Base-by-base conservation (phyloP, 768 basidiomycete species). In the Lactifluus hygrophoroides region DNA sequence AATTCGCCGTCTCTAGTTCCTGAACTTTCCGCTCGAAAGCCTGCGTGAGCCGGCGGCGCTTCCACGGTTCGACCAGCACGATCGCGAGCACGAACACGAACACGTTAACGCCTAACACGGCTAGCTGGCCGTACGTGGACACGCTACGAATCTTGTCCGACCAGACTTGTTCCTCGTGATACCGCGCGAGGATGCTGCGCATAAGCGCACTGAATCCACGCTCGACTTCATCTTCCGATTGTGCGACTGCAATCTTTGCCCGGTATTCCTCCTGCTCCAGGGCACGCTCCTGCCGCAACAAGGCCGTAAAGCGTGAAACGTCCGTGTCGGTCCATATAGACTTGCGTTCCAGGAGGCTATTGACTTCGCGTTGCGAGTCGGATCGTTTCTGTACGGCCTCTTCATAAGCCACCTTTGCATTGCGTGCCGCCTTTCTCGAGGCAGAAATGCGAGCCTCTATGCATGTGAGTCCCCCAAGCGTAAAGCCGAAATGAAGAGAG, bases 131-230 rank as follows among this genome's bases (percentile, higher is more conserved):
- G 69, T 97, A 97, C 5, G 96, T 97, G 61, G 90, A 93, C 27
- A 88, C 87, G 65, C 90, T 92, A 35, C 96, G 84, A 59, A 99
- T 96, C 74, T 99, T 99, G 76, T 99, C 95, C 53, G 90, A 93
- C 96, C 96, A 99, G 2, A 97, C 84, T 70, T 99, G 96, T 69
- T 99, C 96, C 73, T 97, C 95, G 74, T 98, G 95, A 71, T 98
- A 98, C 38, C 95, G 80, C 49, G 82, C 84, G 58, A 99, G 79
- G 66, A 98, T 98, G 10, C 81, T 77, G 56, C 84, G 84, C 86
- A 95, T 90, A 63, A 97, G 79, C 68, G 84, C 86, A 66, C 79
- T 85, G 69, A 98, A 96, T 65, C 87, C 90, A 45, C 80, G 80
- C 64, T 99, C 96, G 17, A 93, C 90, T 2, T 80, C 81, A 51